A percentile compares a stretch with the other conserved stretches of the same genome.
phyloP scores from a whole-genome alignment of 176 grass and related monocot genomes.

The Raddia guianensis region DNA sequence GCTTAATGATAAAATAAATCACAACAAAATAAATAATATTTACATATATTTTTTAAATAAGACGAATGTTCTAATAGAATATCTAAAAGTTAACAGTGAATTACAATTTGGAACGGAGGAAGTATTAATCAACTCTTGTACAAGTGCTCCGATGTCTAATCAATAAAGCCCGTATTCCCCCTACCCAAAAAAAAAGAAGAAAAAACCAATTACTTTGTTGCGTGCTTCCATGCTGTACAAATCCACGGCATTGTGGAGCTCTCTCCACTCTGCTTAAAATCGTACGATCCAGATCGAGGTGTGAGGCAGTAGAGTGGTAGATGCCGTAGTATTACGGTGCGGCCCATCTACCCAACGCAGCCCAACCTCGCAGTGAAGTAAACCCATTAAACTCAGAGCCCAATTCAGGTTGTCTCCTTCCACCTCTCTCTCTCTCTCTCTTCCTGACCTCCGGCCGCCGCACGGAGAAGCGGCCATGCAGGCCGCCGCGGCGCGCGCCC shows the following conservation, averaged over 20 bases:
- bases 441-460: slow-evolving; percentile 35
- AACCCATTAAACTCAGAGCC: slow-evolving; percentile 12
- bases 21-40: too few relatives aligned
- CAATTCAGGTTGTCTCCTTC: not conserved
- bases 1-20: too few relatives aligned
- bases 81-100: too few relatives aligned
- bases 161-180: too few relatives aligned
- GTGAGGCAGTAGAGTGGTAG: not conserved
- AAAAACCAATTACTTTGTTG: too few relatives aligned
- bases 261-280: not conserved
- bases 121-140: too few relatives aligned
- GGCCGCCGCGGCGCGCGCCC: slow-evolving; percentile 50
- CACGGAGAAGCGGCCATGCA: slow-evolving; percentile 41
- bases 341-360: not conserved
- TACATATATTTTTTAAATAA: too few relatives aligned
- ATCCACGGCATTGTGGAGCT: not conserved
- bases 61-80: too few relatives aligned
- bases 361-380: not conserved
- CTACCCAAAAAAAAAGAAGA: too few relatives aligned
- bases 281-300: not conserved
- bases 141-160: too few relatives aligned
- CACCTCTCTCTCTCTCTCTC: not conserved
- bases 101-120: too few relatives aligned
- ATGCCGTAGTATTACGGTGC: not conserved
- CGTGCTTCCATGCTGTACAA: too few relatives aligned